Conservation (phyloP, 2,329 filamentous ascomycete genomes). For the Fusarium longipes region DNA sequence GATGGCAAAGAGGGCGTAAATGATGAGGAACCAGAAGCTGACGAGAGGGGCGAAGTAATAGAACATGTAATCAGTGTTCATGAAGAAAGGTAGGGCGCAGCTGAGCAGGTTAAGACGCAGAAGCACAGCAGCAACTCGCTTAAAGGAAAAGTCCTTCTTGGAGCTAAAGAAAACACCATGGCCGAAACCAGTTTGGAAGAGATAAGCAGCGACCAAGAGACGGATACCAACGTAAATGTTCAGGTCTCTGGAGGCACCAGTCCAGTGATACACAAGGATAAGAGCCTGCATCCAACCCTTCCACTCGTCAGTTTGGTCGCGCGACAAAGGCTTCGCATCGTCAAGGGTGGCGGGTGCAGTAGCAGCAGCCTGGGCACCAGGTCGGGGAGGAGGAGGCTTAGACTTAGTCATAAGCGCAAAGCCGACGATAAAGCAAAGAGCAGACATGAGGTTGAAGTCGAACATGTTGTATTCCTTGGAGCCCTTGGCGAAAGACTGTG, state of each 20-base stretch:
- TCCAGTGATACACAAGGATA: constrained; percentile 65
- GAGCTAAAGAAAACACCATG: constrained; percentile 69
- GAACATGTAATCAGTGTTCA: constrained; percentile 61
- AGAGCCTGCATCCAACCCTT: constrained; percentile 73
- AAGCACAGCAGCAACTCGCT: constrained; percentile 62
- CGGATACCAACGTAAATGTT: constrained; percentile 66
- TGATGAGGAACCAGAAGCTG: constrained; percentile 71
- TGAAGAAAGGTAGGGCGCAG: constrained; percentile 64
- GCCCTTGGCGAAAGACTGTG: constrained; percentile 46
- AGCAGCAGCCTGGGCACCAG: constrained; percentile 2
- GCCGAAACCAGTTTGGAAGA: constrained; percentile 71
- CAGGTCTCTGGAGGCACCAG: constrained; percentile 56
- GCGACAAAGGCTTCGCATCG: constrained; percentile 46
- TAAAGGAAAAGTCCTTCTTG: constrained; percentile 66
- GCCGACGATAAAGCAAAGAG: constrained; percentile 27
- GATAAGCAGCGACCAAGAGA: constrained; percentile 67
- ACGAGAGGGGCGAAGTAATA: constrained; percentile 70
- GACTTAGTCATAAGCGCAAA: constrained; percentile 40
- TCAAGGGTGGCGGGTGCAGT: constrained; percentile 25
- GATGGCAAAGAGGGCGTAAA: constrained; percentile 63
- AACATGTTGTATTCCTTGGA: constrained; percentile 38
- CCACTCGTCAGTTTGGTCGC: constrained; percentile 71
- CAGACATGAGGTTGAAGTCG: constrained; percentile 41
- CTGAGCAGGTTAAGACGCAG: constrained; percentile 68
- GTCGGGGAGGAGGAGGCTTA: constrained; percentile 12